These are phyloP conservation scores for Diospyros lotus DNA, from an alignment of 148 eudicot genomes.

Conservation along the genomic window DNA sequence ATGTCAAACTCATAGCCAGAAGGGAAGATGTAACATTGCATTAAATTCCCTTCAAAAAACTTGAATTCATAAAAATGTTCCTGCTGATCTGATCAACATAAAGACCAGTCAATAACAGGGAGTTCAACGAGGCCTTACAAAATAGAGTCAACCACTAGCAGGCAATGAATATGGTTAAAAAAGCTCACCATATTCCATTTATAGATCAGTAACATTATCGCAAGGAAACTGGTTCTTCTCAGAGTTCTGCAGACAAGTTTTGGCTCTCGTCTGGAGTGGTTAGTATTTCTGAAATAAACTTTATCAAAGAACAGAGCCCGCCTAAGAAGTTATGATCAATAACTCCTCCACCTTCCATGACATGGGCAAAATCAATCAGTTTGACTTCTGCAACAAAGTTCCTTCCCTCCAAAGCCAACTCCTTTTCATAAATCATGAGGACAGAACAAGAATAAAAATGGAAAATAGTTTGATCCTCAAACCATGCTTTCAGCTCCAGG, in stretches of 20 bases:
- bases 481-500: slow-evolving; percentile 84
- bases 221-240: slow-evolving; percentile 1
- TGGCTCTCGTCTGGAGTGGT: slow-evolving; percentile 27
- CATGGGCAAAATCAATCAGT: slow-evolving; percentile 97
- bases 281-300: slow-evolving; percentile 60
- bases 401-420: slow-evolving; percentile 28
- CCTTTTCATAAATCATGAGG: slow-evolving; percentile 59
- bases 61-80: too few species aligned
- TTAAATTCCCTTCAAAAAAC: too few species aligned
- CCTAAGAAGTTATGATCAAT: slow-evolving; percentile 96
- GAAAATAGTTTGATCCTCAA: slow-evolving; percentile 78
- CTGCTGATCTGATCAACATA: too few species aligned
- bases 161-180: not conserved
- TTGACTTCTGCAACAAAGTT: slow-evolving; percentile 47
- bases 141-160: not conserved
- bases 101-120: too few species aligned
- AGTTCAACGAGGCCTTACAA: too few species aligned
- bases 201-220: not conserved
- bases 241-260: slow-evolving; percentile 12
- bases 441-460: slow-evolving; percentile 73
- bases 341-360: slow-evolving; percentile 58
- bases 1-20: too few species aligned
- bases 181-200: not conserved
- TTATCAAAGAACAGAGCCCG: slow-evolving; percentile 84
- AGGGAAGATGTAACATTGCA: too few species aligned